Conservation (phyloP, 2,329 filamentous ascomycete genomes). For the Biscogniauxia sp. region DNA sequence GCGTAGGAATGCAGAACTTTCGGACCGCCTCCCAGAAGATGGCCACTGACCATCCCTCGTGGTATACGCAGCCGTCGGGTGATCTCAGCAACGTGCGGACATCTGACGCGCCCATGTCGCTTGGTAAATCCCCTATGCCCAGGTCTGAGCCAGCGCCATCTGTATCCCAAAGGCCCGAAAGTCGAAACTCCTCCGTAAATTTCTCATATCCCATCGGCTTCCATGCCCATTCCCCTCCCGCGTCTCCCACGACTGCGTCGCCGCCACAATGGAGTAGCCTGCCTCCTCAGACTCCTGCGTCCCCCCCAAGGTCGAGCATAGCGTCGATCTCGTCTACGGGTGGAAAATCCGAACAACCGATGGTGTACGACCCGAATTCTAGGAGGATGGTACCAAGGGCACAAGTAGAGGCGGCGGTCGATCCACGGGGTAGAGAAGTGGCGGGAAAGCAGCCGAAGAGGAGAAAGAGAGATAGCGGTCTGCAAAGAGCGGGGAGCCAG, state of each 20-base stretch:
- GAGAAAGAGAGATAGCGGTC: constrained; percentile 38
- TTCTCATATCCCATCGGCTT: constrained; percentile 55
- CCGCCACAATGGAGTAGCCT: constrained; percentile 17
- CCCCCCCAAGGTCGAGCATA: constrained; percentile 20
- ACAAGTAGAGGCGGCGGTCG: constrained; percentile 33
- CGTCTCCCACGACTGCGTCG: constrained; percentile 27
- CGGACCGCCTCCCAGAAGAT: constrained; percentile 53
- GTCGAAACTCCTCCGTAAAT: constrained; percentile 51
- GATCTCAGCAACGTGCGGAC: constrained; percentile 45
- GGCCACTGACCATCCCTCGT: constrained; percentile 42
- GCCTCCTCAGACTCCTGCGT: constrained; percentile 15
- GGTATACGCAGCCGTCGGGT: constrained; percentile 48
- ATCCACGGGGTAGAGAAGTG: constrained; percentile 40
- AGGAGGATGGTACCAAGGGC: constrained; percentile 56
- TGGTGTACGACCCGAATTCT: constrained; percentile 66
- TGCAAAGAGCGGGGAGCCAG: constrained; percentile 43
- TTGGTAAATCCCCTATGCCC: constrained; percentile 33
- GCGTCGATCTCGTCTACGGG: constrained; percentile 22
- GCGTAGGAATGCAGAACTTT: constrained; percentile 47
- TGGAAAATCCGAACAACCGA: constrained; percentile 17
- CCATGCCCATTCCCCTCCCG: constrained; percentile 40
- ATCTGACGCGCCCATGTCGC: constrained; percentile 41
- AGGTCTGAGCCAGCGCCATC: constrained; percentile 26
- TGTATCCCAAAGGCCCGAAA: constrained; percentile 43
- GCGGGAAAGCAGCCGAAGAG: constrained; percentile 40